Evolutionary conservation across 2,329 filamentous ascomycete species (phyloP).

Genomic region (Pyrenochaeta sp.): DNA sequence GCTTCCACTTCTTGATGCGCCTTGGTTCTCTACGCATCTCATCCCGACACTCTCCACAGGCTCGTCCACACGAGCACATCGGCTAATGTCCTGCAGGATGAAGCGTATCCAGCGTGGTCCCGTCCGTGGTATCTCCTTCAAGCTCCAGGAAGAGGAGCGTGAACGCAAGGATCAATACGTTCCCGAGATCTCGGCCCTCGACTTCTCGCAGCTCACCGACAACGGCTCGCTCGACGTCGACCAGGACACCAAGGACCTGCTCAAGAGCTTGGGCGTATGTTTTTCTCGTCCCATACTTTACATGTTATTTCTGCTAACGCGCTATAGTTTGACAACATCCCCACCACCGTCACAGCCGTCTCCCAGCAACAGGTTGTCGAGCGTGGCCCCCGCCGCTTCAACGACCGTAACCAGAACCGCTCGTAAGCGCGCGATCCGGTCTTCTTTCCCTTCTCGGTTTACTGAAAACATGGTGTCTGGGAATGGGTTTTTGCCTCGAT

Average conservation of each 20-base stretch:
- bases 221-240: constrained; percentile 94
- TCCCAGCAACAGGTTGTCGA: constrained; percentile 87
- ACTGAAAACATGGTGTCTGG: constrained; percentile 73
- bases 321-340: constrained; percentile 89
- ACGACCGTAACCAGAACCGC: constrained; percentile 62
- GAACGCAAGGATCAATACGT: constrained; percentile 99
- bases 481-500: constrained; percentile 92
- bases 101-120: constrained; percentile 99
- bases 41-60: constrained; percentile 50
- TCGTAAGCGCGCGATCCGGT: constrained; percentile 60
- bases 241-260: constrained; percentile 98
- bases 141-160: constrained; percentile 99
- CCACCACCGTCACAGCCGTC: constrained; percentile 93
- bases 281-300: constrained; percentile 10
- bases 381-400: constrained; percentile 81
- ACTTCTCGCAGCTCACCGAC: constrained; percentile 95
- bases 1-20: background rate
- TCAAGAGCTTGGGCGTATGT: constrained; percentile 99
- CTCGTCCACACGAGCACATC: too few relatives aligned
- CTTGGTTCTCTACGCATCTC: background rate
- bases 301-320: constrained; percentile 15
- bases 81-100: constrained; percentile 69
- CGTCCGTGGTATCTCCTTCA: constrained; percentile 99
- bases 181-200: constrained; percentile 96
- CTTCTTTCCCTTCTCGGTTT: constrained; percentile 39